Conservation (phyloP, 2,329 filamentous ascomycete species). For the Penicillium sp. region DNA sequence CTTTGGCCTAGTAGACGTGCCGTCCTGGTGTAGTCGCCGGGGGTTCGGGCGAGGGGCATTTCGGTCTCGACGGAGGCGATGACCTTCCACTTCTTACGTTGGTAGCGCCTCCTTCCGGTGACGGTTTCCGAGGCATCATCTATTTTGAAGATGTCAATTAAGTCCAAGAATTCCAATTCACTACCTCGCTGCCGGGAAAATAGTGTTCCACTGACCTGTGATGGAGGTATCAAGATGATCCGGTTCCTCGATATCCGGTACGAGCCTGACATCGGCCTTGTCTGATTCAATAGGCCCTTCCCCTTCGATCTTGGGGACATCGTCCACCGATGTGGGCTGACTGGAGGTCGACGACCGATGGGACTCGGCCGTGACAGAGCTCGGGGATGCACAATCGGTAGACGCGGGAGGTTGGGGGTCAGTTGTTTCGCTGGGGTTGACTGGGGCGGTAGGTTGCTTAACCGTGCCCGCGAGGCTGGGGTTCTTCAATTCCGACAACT, state of each 20-base stretch:
- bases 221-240: constrained; percentile 14
- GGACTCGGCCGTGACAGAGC: constrained; percentile 36
- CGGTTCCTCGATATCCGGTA: constrained; percentile 4
- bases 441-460: constrained; percentile 5
- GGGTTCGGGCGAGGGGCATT: constrained; percentile 54
- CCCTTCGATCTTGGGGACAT: constrained; percentile 11
- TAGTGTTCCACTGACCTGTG: constrained; percentile 13
- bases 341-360: constrained; percentile 41
- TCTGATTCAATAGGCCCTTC: background rate
- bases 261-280: background rate
- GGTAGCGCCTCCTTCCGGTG: constrained; percentile 24
- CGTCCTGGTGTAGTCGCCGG: constrained; percentile 84
- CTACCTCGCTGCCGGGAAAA: background rate
- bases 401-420: constrained; percentile 14
- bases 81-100: constrained; percentile 33
- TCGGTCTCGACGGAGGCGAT: constrained; percentile 46
- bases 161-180: constrained; percentile 20
- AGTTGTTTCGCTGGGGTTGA: constrained; percentile 12
- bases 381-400: constrained; percentile 32
- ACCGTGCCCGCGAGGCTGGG: background rate
- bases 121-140: constrained; percentile 31
- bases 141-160: constrained; percentile 32
- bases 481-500: constrained; percentile 5
- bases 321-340: constrained; percentile 41
- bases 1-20: constrained; percentile 74